These are phyloP conservation scores for Eustoma russellianum DNA, from an alignment of 257 asterid species.

Conservation along the genomic window DNA sequence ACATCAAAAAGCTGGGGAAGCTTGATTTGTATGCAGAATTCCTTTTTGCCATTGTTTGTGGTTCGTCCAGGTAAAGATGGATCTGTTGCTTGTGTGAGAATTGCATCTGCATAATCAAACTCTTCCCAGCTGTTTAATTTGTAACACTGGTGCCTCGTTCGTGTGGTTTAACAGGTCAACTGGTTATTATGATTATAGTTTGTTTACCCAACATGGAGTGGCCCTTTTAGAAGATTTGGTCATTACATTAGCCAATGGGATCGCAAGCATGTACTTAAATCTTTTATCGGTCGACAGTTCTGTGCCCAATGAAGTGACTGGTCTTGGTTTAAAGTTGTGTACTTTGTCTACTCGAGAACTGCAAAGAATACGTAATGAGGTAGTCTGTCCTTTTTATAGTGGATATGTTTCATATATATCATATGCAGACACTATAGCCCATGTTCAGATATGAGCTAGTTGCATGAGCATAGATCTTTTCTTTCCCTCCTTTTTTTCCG, in stretches of 20 bases:
- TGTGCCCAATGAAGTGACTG: slow-evolving; percentile 34
- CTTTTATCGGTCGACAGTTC: slow-evolving; percentile 91
- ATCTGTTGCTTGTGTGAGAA: neutral
- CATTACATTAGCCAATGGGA: slow-evolving; percentile 79
- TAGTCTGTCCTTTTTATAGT: slow-evolving; percentile 3
- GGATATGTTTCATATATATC: no score
- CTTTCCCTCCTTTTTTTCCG: no score
- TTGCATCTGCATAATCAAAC: no score
- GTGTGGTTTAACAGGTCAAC: slow-evolving; percentile 45
- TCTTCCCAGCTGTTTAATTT: no score
- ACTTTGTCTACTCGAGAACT: slow-evolving; percentile 42
- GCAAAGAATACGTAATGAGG: slow-evolving; percentile 48
- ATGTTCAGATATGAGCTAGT: no score
- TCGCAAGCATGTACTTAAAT: slow-evolving; percentile 91
- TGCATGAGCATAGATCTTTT: no score
- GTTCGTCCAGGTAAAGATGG: slow-evolving; percentile 55
- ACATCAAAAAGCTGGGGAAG: slow-evolving; percentile 86
- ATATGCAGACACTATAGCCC: no score
- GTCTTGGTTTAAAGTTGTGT: slow-evolving; percentile 34
- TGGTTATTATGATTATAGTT: slow-evolving; percentile 47
- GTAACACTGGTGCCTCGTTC: neutral
- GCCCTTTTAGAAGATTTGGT: slow-evolving; percentile 76
- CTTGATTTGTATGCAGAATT: slow-evolving; percentile 68
- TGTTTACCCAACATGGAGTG: slow-evolving; percentile 67
- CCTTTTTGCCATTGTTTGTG: slow-evolving; percentile 61